Evolutionary conservation across 148 eudicot species (phyloP), one percentile per base, ranked within the genome.

Genomic region (Polygonum aviculare): DNA sequence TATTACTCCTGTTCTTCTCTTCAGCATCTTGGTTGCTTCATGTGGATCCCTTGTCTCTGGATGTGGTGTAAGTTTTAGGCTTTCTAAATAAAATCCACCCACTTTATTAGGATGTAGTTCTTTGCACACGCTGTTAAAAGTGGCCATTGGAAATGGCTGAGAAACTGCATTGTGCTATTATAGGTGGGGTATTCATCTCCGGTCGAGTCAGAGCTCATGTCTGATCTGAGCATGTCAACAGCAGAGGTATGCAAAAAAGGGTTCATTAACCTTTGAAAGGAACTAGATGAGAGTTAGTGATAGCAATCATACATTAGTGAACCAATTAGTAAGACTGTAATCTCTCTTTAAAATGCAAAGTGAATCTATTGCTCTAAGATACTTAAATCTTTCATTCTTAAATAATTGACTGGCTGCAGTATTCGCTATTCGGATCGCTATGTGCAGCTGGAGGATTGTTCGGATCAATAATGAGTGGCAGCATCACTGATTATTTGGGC

Each of bases 41-140:
- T 77, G 80, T 78, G 86, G 87, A 21, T 83, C 87, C 70, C 78
- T 82, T 7, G 16, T 78, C 21, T 74, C 39, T 48, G 90, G 90
- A 9, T 83, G 45, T 81, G 83, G 81, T 70, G 90, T 87, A 77
- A 81, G 82, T 82, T 38, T 5, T 0, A 15, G 2, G 5, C 45
- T n/a, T 45, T 45, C 36, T 10, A 16, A 67, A 15, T 44, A 18
- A 5, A 0, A 33, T 47, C 4, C 44, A 14, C 5, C 7, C 47
- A 16, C 47, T 44, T 44, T 44, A 0, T 44, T 44, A 44, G 47
- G 47, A 44, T 44, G 47, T 26, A 26, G 2, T 6, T 44, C 9
- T 44, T 7, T 40, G 7, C 44, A 40, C 44, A 40, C 7, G 31
- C 31, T 26, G 44, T 40, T 40, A 40, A 40, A 3, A 4, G 44